Percentiles rank a stretch among this genome's conserved stretches.
These are phyloP conservation scores for Persicaria maculosa DNA, from an alignment of 148 eudicot species.

Conservation along the genomic window DNA sequence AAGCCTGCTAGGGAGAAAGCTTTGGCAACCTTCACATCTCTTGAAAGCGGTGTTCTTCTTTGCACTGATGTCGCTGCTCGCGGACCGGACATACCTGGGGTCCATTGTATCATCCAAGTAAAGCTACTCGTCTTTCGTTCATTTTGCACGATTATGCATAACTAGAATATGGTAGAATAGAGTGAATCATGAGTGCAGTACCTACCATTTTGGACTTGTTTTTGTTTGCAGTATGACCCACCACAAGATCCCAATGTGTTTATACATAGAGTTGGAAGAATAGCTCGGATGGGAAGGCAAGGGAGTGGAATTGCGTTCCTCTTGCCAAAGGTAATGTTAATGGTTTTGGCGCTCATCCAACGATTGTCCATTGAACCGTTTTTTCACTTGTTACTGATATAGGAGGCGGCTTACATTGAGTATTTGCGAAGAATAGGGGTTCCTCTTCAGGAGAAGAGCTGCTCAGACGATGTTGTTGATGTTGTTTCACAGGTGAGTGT, in stretches of 20 bases:
- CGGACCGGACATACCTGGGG: conserved; percentile 94
- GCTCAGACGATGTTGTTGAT: conserved; percentile 47
- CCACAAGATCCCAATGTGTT: conserved; percentile 94
- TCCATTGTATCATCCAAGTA: conserved; percentile 90
- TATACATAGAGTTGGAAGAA: conserved; percentile 88
- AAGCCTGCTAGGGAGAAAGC: conserved; percentile 85
- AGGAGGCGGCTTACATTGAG: conserved; percentile 84
- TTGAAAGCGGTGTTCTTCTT: conserved; percentile 72
- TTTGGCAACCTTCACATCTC: conserved; percentile 65
- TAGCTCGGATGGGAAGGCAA: conserved; percentile 87
- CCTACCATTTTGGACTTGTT: neutral
- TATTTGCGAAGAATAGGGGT: conserved; percentile 51
- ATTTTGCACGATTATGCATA: neutral
- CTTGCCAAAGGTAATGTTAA: conserved; percentile 60
- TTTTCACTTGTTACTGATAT: conserved; percentile 6
- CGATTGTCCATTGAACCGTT: neutral
- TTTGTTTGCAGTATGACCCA: conserved; percentile 76
- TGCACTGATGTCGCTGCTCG: conserved; percentile 99
- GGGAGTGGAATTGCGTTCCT: conserved; percentile 76
- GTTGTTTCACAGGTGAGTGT: conserved; percentile 52
- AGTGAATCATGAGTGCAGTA: too few relatives aligned
- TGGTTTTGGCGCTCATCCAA: neutral
- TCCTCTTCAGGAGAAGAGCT: conserved; percentile 54
- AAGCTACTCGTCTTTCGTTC: conserved; percentile 3
- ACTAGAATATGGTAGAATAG: too few relatives aligned